These are phyloP conservation scores for Ephemerocybe angulata DNA, from an alignment of 768 basidiomycete genomes.

Conservation along the genomic window DNA sequence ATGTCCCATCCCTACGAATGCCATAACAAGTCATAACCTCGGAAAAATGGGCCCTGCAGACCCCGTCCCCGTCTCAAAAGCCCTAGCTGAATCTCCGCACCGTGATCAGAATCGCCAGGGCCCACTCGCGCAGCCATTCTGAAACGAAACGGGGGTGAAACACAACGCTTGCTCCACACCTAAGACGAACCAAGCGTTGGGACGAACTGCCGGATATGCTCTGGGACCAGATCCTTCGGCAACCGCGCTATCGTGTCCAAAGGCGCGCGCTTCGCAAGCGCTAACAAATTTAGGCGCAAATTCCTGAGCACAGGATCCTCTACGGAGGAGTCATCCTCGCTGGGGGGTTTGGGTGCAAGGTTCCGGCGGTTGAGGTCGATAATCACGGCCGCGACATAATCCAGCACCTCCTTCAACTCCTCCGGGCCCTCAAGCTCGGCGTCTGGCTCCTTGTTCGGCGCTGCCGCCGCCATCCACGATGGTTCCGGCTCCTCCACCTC, in stretches of 20 bases:
- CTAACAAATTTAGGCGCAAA: constrained; percentile 69
- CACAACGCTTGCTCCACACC: not conserved
- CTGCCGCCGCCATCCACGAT: constrained; percentile 27
- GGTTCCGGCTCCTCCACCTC: constrained; percentile 18
- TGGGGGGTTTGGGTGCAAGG: not conserved
- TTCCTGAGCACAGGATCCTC: constrained; percentile 55
- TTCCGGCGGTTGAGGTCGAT: constrained; percentile 36
- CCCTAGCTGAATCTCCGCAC: too few relatives aligned
- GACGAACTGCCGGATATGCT: constrained; percentile 59
- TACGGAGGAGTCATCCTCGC: not conserved
- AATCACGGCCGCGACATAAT: constrained; percentile 54
- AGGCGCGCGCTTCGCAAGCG: constrained; percentile 74
- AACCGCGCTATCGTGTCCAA: constrained; percentile 64
- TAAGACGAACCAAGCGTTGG: constrained; percentile 42
- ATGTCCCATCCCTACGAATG: too few relatives aligned
- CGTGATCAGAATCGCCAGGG: too few relatives aligned
- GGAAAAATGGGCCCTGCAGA: too few relatives aligned
- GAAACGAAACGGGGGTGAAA: too few relatives aligned
- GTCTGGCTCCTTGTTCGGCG: constrained; percentile 13
- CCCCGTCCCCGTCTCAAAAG: too few relatives aligned
- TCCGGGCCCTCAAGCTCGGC: constrained; percentile 42
- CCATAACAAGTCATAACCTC: too few relatives aligned
- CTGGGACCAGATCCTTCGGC: constrained; percentile 63
- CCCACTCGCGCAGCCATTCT: too few relatives aligned
- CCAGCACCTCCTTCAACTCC: constrained; percentile 53